Evolutionary conservation across 1,139 yeast species (phyloP), one percentile per base, ranked within the genome.

Genomic region (Lodderomyces elongisporus): DNA sequence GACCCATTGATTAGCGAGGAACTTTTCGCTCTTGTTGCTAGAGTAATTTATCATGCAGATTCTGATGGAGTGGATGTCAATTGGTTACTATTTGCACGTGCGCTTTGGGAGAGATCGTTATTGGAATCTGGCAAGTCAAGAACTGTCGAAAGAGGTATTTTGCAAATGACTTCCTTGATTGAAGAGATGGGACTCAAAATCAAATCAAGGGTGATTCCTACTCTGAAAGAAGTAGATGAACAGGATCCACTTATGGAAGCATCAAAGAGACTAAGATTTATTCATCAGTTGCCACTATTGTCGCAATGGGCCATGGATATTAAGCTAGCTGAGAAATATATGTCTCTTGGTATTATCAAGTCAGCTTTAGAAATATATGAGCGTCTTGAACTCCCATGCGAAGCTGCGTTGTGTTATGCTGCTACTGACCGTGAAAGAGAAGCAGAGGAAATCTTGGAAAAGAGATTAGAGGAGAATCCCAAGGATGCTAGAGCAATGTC

Each of bases 331-430:
- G 93, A 87, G 48, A 81, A 85, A 53, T 84, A 82, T 53, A 77
- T 89, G 79, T 79, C 93, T 3, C 57, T 93, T 32, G 97, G 98
- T 30, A 79, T 85, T 13, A 62, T 88, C 33, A 79, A 79, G 44
- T 84, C 95, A 7, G 98, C 99, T 0, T 70, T 89, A 33, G 95
- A 85, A 39, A 85, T 91, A 17, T 93, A 88, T 53, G 88, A 84
- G 51, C 66, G 96, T 42, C 64, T 93, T 35, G 74, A 79, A 31
- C 62, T 87, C 68, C 71, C 77, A 49, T 77, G 84, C 34, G 97
- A 91, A 48, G 85, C 85, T 15, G 97, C 97, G 0, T 62, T 91
- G 39, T 91, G 98, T 62, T 78, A 84, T 48, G 95, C 95, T 2
- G 84, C 95, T 1, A 79, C 79, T 15, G 96, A 88, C 17, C 79